These are phyloP conservation scores for Thermothelomyces thermophilus DNA, from an alignment of 2,329 filamentous ascomycete genomes.

Conservation along the genomic window DNA sequence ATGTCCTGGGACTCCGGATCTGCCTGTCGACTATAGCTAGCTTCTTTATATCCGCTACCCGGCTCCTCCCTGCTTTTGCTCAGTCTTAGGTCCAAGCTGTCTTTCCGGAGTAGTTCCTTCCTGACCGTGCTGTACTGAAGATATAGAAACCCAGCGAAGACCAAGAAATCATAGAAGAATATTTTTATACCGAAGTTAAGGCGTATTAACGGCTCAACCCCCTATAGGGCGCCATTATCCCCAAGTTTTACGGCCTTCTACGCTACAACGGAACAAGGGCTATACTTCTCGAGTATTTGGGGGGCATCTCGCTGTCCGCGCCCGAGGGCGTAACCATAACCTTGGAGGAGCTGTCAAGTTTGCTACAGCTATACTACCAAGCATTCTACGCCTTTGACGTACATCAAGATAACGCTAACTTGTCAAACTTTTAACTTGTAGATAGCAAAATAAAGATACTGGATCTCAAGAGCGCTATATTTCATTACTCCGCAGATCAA, in stretches of 20 bases:
- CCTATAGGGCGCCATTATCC: constrained; percentile 4
- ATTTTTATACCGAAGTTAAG: constrained; percentile 2
- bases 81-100: not conserved
- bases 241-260: not conserved
- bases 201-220: constrained; percentile 5
- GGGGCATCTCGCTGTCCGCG: constrained; percentile 4
- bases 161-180: constrained; percentile 14
- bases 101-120: not conserved
- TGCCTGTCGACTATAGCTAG: not conserved
- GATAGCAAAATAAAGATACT: not conserved
- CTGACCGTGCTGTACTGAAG: not conserved
- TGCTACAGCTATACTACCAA: constrained; percentile 8
- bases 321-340: constrained; percentile 1
- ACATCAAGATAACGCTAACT: not conserved
- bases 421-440: not conserved
- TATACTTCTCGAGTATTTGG: not conserved
- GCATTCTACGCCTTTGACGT: not conserved
- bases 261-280: constrained; percentile 5
- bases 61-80: not conserved
- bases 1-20: not conserved
- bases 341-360: constrained; percentile 6
- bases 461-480: constrained; percentile 1
- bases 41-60: not conserved
- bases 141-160: not conserved
- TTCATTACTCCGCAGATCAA: constrained; percentile 1